Evolutionary conservation across 2,329 filamentous ascomycete species (phyloP), one percentile per base, ranked within the genome.

Genomic region (Scedosporium apiospermum): DNA sequence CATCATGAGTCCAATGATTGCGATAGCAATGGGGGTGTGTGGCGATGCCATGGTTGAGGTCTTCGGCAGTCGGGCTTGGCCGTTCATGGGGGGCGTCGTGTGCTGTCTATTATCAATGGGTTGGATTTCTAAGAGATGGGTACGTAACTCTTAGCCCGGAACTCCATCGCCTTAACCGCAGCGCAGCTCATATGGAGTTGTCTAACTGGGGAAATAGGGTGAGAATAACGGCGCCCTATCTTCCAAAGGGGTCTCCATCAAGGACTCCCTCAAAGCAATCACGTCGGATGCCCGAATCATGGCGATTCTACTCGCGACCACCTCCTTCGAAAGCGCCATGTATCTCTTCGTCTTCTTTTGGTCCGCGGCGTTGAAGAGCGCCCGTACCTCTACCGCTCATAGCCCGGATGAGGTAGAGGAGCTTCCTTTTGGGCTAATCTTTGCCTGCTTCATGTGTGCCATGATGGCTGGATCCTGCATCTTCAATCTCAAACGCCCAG

Each of bases 301-400:
- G 18, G 75, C 80, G 1, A 72, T 87, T 4, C 77, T 75, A 2
- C 70, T 85, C 51, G 76, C 79, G 3, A 81, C 81, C 3, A 83
- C 78, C 63, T 78, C 84, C 68, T 85, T 86, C 67, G 84, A 87
- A 71, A 82, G 82, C 21, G 78, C 81, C 30, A 82, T 86, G 75
- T 86, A 86, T 67, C 75, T 87, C 10, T 86, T 86, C 67, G 81
- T 87, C 63, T 86, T 85, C 70, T 85, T 84, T 73, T 86, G 83
- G 79, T 81, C 82, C 0, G 79, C 82, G 1, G 78, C 82, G 3
- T 72, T 87, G n/a, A 79, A 75, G 64, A 73, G 74, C 14, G 73
- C 76, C 10, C 74, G 75, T 49, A 67, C 69, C 16, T 10, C 16
- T 4, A 6, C 27, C 27, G 4, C 27, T n/a, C 6, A 9, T n/a